Base-by-base conservation (phyloP, 2,329 filamentous ascomycete genomes). In the Xylaria sp. region DNA sequence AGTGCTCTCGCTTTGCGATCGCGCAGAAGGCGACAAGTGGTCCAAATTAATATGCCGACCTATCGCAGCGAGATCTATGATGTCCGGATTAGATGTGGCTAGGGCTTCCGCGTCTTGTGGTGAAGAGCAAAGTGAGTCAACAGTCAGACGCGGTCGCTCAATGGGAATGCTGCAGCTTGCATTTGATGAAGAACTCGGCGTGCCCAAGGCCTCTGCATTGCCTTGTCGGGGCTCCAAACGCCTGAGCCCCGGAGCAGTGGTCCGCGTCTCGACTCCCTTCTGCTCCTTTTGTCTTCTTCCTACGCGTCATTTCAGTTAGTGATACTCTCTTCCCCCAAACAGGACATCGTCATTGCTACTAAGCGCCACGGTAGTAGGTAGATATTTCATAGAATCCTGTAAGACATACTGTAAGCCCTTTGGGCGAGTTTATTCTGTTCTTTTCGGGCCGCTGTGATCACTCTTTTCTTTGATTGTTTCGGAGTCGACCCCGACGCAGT, bases 361-460 rank as follows among this genome's bases (percentile, higher is more conserved):
- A 6, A 27, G n/a, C 6, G 9, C 24, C 4, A 11, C 11, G 24
- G 30, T 21, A 2, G 2, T n/a, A 17, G 34, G 34, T 3, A 24
- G 39, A 39, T 24, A 1, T n/a, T n/a, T n/a, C n/a, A 36, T 6
- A 12, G 17, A 67, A 53, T 45, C 8, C 11, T 21, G 30, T 32
- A 6, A 39, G 61, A 74, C 78, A 55, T 72, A 81, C 80, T 75
- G 58, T 79, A 81, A 1, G 75, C 69, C 64, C 75, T 75, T 65
- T 82, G 80, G 9, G 79, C 77, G 12, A 75, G 61, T 14, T 75
- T 74, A 53, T 82, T 82, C 67, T 82, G 80, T 56, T 79, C 75
- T 66, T 76, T 79, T 4, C 81, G 75, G 30, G 80, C 79, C 12
- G 75, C 71, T 7, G 80, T 82, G 17, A 81, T 69, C 34, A 78